Base-by-base conservation (phyloP, 768 basidiomycete species). In the Agrocybe pediades region DNA sequence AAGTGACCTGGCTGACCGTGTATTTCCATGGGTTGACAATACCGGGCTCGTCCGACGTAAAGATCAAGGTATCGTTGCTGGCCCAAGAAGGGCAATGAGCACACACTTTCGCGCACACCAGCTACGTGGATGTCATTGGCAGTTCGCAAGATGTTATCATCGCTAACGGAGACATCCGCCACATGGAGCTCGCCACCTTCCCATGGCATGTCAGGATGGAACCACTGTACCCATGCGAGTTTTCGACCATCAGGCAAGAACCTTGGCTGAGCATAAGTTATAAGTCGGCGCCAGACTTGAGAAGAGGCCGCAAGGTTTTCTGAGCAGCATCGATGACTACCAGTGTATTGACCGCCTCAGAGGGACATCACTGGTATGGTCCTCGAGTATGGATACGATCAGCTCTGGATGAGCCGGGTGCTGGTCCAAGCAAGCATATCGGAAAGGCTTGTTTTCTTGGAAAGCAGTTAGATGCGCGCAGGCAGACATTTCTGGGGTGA, bases 1-100 rank as follows among this genome's bases (percentile, higher is more conserved):
- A 58, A 9, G 68, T 65, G 15, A 69, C 68, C 21, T 76, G 57
- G 39, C 33, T 36, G 33, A 36, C n/a, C 5, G 73, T 70, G 66
- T 80, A 85, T 20, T 62, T 74, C 78, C 82, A 90, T 0, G 90
- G 86, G 61, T 91, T 88, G 53, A 81, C 76, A 63, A 77, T 91
- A 0, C 86, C 87, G 15, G 82, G 80, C 49, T 74, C 72, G 58
- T 92, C 90, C 26, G 75, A 79, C 6, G 84, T 82, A 69, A 85
- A 90, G 42, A 87, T 69, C 33, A 92, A 71, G 3, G 68, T 74
- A 25, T 81, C 75, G 58, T 84, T 72, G 52, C 71, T 74, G 3
- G 75, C 66, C 88, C 89, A 91, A 6, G 68, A 60, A 0, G 90
- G 86, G 59, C 86, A 86, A 9, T 63, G 73, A 23, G 83, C 81